These are phyloP conservation scores for Hansenula sp. DNA, from an alignment of 1,139 yeast genomes.

Conservation along the genomic window DNA sequence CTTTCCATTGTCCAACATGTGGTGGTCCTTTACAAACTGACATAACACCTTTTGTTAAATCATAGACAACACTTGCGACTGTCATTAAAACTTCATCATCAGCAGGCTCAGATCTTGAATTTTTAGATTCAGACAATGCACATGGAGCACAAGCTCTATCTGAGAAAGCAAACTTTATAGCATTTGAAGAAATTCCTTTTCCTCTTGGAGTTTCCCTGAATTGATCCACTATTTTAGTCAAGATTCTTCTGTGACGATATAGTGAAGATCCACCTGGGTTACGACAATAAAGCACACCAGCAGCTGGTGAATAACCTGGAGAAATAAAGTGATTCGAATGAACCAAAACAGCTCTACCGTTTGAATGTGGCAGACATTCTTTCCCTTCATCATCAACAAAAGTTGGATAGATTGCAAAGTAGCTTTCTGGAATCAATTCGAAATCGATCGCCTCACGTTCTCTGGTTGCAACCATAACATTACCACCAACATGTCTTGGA, in stretches of 20 bases:
- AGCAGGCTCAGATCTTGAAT: conserved; percentile 12
- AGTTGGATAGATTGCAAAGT: conserved; percentile 9
- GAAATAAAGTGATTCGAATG: conserved; percentile 11
- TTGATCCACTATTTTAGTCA: conserved; percentile 7
- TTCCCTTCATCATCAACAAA: conserved; percentile 9
- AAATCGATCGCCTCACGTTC: conserved; percentile 12
- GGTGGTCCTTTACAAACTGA: conserved; percentile 14
- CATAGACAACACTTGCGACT: conserved; percentile 11
- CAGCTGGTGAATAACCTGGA: conserved; percentile 9
- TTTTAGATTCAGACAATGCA: conserved; percentile 10
- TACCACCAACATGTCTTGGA: conserved; percentile 13
- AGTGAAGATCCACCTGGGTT: conserved; percentile 14
- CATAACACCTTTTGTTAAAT: conserved; percentile 12
- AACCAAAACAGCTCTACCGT: conserved; percentile 10
- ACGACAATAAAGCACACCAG: conserved; percentile 8
- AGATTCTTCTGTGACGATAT: conserved; percentile 11
- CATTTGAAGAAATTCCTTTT: no score
- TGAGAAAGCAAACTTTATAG: conserved; percentile 6
- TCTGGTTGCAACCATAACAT: conserved; percentile 9
- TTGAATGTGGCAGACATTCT: conserved; percentile 7
- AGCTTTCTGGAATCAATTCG: conserved; percentile 10
- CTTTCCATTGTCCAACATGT: conserved; percentile 8
- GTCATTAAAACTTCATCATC: conserved; percentile 9
- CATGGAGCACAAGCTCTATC: conserved; percentile 11
- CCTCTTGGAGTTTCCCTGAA: conserved; percentile 3